Evolutionary conservation across 306 rosid species (phyloP).

Genomic region (Rosa persica): DNA sequence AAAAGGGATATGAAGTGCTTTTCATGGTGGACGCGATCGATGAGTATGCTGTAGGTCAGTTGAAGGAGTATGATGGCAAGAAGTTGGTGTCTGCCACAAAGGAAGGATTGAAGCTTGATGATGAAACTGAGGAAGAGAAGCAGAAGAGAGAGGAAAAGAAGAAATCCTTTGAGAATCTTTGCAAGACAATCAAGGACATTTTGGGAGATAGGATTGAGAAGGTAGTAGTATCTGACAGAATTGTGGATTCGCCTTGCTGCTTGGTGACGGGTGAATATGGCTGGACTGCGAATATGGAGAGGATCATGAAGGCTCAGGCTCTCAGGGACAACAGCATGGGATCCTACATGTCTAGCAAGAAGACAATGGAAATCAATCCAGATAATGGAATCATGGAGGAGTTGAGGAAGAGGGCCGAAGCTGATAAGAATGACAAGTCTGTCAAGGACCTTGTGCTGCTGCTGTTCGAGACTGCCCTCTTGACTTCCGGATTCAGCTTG

Average conservation of each 20-base stretch:
- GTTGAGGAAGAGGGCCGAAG: slow-evolving; percentile 30
- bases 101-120: slow-evolving; percentile 33
- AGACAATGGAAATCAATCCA: slow-evolving; percentile 34
- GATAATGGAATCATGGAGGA: slow-evolving; percentile 33
- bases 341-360: slow-evolving; percentile 31
- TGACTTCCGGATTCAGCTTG: slow-evolving; percentile 33
- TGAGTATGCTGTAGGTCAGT: slow-evolving; percentile 31
- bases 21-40: slow-evolving; percentile 37
- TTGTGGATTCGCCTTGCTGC: slow-evolving; percentile 22
- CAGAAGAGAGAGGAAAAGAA: slow-evolving; percentile 20
- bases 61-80: slow-evolving; percentile 36
- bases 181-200: slow-evolving; percentile 35
- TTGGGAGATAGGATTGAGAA: slow-evolving; percentile 36
- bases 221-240: slow-evolving; percentile 27
- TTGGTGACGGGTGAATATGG: slow-evolving; percentile 35
- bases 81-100: slow-evolving; percentile 34
- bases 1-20: slow-evolving; percentile 36
- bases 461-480: slow-evolving; percentile 21
- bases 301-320: slow-evolving; percentile 32
- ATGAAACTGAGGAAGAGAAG: slow-evolving; percentile 34
- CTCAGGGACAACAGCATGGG: slow-evolving; percentile 28
- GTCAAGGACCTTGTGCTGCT: slow-evolving; percentile 28
- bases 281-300: slow-evolving; percentile 36
- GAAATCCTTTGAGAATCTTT: slow-evolving; percentile 27
- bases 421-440: slow-evolving; percentile 25